These are phyloP conservation scores for Pleurotus citrinopileatus DNA, from an alignment of 768 basidiomycete genomes.

Conservation along the genomic window DNA sequence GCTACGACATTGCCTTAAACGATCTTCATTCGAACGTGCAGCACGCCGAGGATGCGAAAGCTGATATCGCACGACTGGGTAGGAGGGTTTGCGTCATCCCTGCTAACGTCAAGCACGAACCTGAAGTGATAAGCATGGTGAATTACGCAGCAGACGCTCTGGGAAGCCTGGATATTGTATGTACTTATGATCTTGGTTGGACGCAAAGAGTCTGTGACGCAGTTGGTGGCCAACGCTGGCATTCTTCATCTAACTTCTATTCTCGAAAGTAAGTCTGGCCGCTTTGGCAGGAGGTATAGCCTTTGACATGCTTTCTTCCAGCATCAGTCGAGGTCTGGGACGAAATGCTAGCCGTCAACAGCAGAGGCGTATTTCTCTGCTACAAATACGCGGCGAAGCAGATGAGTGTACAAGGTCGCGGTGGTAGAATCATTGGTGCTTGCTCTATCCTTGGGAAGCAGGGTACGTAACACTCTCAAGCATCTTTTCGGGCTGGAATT, in stretches of 20 bases:
- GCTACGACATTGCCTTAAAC: slow-evolving; percentile 40
- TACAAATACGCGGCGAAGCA: slow-evolving; percentile 37
- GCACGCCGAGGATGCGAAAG: slow-evolving; percentile 15
- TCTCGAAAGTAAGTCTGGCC: slow-evolving; percentile 15
- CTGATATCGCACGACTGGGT: slow-evolving; percentile 19
- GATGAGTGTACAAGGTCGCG: slow-evolving; percentile 42
- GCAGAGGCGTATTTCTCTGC: slow-evolving; percentile 34
- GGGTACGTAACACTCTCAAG: slow-evolving; percentile 18
- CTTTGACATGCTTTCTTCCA: neutral
- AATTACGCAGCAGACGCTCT: slow-evolving; percentile 28
- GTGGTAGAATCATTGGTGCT: slow-evolving; percentile 43
- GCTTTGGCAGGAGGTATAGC: no score
- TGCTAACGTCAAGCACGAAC: slow-evolving; percentile 33
- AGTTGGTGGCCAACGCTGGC: slow-evolving; percentile 37
- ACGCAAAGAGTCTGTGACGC: neutral
- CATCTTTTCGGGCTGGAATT: neutral
- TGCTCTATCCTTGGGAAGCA: slow-evolving; percentile 35
- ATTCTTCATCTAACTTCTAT: slow-evolving; percentile 16
- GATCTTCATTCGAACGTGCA: slow-evolving; percentile 23
- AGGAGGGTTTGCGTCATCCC: slow-evolving; percentile 17
- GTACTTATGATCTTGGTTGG: slow-evolving; percentile 4
- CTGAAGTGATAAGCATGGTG: slow-evolving; percentile 33
- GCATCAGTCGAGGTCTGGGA: slow-evolving; percentile 30
- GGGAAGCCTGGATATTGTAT: slow-evolving; percentile 25
- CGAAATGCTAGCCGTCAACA: slow-evolving; percentile 29